phyloP scores from a whole-genome alignment of 2,329 filamentous ascomycete species.

The Ilyonectria mors-panacis region DNA sequence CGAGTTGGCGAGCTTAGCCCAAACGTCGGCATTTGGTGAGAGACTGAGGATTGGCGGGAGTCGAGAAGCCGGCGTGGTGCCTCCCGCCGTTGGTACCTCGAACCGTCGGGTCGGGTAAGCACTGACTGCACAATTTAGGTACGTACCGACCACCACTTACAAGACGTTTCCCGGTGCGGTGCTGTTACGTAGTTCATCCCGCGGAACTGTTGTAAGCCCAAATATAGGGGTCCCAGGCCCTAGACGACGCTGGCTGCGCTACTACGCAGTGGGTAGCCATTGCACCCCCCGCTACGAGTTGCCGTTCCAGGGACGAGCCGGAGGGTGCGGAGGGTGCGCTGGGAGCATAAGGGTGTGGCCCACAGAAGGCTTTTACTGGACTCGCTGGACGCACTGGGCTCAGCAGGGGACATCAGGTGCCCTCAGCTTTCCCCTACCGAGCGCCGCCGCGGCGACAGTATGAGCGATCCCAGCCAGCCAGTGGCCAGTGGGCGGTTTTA shows the following conservation, averaged over 20 bases:
- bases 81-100: constrained; percentile 9
- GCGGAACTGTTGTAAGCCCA: constrained; percentile 3
- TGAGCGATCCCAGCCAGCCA: constrained; percentile 22
- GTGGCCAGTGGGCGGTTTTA: constrained; percentile 11
- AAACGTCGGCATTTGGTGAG: constrained; percentile 12
- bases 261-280: background rate
- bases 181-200: background rate
- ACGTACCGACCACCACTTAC: background rate
- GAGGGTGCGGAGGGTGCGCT: background rate
- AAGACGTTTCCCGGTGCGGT: background rate
- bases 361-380: background rate
- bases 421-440: constrained; percentile 30
- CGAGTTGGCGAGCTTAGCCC: constrained; percentile 2
- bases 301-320: background rate
- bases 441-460: constrained; percentile 7
- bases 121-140: background rate
- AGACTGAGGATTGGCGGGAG: constrained; percentile 10
- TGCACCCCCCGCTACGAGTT: constrained; percentile 8
- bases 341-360: background rate
- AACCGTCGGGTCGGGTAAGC: constrained; percentile 3
- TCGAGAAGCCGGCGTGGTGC: constrained; percentile 12
- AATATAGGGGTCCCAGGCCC: background rate
- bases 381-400: background rate
- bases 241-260: background rate
- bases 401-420: constrained; percentile 34